Evolutionary conservation across 768 basidiomycete genomes (phyloP).

Genomic region (Steccherinum ochraceum): DNA sequence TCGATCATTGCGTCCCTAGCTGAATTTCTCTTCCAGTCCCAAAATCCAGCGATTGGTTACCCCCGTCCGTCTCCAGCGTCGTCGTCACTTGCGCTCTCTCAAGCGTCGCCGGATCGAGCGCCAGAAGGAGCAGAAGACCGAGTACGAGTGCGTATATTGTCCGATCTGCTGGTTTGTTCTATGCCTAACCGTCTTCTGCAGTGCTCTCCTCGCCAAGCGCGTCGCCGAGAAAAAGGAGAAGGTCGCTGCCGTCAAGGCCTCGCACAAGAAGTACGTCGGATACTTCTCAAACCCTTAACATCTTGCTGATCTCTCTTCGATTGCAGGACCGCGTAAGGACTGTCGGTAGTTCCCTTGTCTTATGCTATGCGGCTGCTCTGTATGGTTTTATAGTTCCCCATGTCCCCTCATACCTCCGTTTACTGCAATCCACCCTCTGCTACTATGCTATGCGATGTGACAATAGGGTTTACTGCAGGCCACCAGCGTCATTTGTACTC

Average conservation of each 20-base stretch:
- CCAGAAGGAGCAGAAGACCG: conserved; percentile 93
- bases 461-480: no score
- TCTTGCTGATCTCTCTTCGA: neutral
- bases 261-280: conserved; percentile 65
- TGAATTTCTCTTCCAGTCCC: conserved; percentile 44
- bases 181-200: conserved; percentile 19
- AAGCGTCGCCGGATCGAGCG: conserved; percentile 81
- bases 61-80: conserved; percentile 91
- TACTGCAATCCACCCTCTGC: no score
- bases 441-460: no score
- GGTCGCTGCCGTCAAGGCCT: conserved; percentile 80
- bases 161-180: neutral
- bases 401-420: no score
- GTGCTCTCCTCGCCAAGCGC: conserved; percentile 78
- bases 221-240: conserved; percentile 91
- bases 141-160: conserved; percentile 68
- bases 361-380: conserved; percentile 19
- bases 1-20: neutral
- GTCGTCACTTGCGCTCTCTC: conserved; percentile 86
- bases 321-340: conserved; percentile 21
- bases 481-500: no score
- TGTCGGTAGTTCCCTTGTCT: conserved; percentile 10
- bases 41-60: conserved; percentile 98
- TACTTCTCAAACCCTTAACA: neutral
- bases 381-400: conserved; percentile 16